phyloP scores from a whole-genome alignment of 2,329 filamentous ascomycete species.

The Cladophialophora yegresii region DNA sequence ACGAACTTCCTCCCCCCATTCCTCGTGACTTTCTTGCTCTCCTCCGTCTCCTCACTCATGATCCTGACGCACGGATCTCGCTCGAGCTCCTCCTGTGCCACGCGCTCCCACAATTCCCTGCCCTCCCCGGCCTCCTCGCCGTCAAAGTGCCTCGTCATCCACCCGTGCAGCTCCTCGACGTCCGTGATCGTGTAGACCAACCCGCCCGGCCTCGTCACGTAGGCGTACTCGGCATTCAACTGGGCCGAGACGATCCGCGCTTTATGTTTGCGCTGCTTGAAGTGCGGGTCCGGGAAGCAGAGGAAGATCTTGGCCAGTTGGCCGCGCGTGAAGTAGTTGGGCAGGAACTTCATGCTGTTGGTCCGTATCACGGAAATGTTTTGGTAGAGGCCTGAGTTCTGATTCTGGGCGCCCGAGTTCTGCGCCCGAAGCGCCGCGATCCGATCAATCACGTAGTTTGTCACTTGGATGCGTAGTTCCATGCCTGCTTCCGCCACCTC shows the following conservation, averaged over 20 bases:
- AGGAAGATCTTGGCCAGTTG: conserved; percentile 93
- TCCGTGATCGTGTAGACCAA: conserved; percentile 96
- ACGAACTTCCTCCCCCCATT: conserved; percentile 91
- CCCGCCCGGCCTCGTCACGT: conserved; percentile 77
- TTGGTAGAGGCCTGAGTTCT: conserved; percentile 59
- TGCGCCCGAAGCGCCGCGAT: conserved; percentile 72
- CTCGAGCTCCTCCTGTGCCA: conserved; percentile 59
- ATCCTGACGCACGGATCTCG: conserved; percentile 61
- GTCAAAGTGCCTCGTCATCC: conserved; percentile 51
- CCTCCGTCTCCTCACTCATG: conserved; percentile 81
- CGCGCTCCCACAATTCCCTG: conserved; percentile 76
- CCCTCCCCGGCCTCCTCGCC: conserved; percentile 68
- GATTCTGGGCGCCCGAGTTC: conserved; percentile 38
- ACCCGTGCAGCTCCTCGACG: conserved; percentile 81
- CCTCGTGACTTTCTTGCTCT: conserved; percentile 92
- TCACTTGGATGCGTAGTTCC: conserved; percentile 88
- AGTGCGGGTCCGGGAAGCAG: conserved; percentile 97
- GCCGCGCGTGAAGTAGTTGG: conserved; percentile 83
- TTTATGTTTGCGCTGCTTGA: conserved; percentile 97
- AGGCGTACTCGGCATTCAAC: conserved; percentile 91
- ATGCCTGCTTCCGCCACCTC: conserved; percentile 58
- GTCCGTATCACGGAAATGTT: conserved; percentile 87
- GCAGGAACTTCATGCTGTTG: conserved; percentile 99
- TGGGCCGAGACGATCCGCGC: conserved; percentile 88
- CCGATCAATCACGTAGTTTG: conserved; percentile 85